Evolutionary conservation across 176 grass and related monocot genomes (phyloP).

Genomic region (Eragrostis curvula): DNA sequence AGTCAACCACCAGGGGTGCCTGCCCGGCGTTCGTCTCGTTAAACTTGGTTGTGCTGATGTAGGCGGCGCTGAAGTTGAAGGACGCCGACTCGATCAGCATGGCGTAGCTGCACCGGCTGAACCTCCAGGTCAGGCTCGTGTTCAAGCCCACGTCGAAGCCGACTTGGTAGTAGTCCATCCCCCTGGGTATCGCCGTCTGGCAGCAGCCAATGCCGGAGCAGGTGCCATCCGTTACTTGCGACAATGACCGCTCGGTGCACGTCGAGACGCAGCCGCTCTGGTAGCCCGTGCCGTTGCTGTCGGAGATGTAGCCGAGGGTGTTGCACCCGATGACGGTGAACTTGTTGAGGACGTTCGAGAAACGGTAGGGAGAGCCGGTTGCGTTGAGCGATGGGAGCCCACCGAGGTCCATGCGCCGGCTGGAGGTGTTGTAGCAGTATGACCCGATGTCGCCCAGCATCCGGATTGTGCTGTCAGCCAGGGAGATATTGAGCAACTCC

Average conservation of each 20-base stretch:
- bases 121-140: not conserved
- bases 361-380: not conserved
- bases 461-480: not conserved
- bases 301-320: not conserved
- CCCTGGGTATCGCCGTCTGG: conserved; percentile 31
- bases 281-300: not conserved
- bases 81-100: not conserved
- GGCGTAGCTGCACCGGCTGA: not conserved
- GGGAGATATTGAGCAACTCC: conserved; percentile 20
- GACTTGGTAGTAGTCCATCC: not conserved
- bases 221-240: not conserved
- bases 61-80: not conserved
- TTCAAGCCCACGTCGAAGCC: accelerated
- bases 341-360: conserved; percentile 45
- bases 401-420: accelerated
- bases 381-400: accelerated
- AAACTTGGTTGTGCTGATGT: not conserved
- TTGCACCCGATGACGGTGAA: conserved; percentile 48
- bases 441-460: not conserved
- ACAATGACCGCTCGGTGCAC: not conserved
- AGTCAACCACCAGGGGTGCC: not conserved
- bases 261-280: conserved; percentile 45
- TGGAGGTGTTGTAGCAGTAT: conserved; percentile 26
- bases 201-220: conserved; percentile 55
- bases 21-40: not conserved